phyloP scores from a whole-genome alignment of 331 rosid species.

The Dryas integrifolia region DNA sequence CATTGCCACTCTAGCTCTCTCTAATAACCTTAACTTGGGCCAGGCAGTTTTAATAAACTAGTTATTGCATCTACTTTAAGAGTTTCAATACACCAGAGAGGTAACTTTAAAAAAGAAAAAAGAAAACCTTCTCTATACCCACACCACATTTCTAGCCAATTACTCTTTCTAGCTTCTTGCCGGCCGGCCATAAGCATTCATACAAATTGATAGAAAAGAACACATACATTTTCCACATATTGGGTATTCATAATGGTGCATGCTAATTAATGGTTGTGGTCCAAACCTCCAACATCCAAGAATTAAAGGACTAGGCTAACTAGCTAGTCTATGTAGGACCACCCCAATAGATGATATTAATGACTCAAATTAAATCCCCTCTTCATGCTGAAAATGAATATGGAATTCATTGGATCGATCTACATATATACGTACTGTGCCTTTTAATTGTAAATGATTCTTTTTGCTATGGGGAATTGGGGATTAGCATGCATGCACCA shows the following conservation, averaged over 20 bases:
- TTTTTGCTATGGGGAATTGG: too few species aligned
- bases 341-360: slow-evolving; percentile 12
- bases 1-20: too few species aligned
- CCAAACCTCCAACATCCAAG: slow-evolving; percentile 29
- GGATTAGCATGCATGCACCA: too few species aligned
- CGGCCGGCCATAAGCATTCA: background rate
- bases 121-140: background rate
- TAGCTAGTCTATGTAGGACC: slow-evolving; percentile 28
- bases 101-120: background rate
- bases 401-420: background rate
- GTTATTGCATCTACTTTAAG: too few species aligned
- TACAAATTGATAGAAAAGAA: background rate
- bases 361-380: background rate
- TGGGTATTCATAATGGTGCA: slow-evolving; percentile 4
- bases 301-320: slow-evolving; percentile 17
- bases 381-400: background rate
- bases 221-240: background rate
- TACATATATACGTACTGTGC: background rate
- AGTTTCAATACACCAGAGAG: too few species aligned
- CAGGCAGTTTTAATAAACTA: too few species aligned
- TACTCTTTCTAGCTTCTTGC: background rate
- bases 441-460: too few species aligned
- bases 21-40: too few species aligned
- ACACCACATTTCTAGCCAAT: background rate
- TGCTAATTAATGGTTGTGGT: slow-evolving; percentile 25